These are phyloP conservation scores for Xylariaceae sp. DNA, from an alignment of 2,329 filamentous ascomycete genomes.

Conservation along the genomic window DNA sequence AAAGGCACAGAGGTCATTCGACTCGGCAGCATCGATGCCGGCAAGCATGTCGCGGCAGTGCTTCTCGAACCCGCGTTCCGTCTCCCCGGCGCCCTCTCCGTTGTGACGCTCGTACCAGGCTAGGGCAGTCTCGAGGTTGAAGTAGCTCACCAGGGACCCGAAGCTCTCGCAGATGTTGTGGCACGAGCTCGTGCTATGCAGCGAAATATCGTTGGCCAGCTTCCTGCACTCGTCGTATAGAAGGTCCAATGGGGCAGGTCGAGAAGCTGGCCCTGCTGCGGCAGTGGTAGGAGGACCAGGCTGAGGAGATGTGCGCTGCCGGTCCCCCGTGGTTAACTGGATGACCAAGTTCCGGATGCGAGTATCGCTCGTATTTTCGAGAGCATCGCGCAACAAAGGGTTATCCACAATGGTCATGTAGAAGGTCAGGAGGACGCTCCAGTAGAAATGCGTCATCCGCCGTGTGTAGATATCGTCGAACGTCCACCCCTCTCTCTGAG, in stretches of 20 bases:
- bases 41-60: conserved; percentile 11
- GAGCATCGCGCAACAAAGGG: conserved; percentile 3
- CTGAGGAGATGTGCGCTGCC: too few species aligned
- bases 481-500: conserved; percentile 4
- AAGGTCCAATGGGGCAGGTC: neutral
- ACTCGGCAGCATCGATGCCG: conserved; percentile 13
- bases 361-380: too few species aligned
- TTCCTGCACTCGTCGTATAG: conserved; percentile 11
- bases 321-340: neutral
- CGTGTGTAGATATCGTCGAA: conserved; percentile 16
- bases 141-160: conserved; percentile 14
- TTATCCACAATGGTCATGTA: conserved; percentile 20
- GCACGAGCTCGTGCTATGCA: conserved; percentile 10
- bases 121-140: conserved; percentile 16
- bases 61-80: conserved; percentile 10
- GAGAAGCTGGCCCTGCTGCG: too few species aligned
- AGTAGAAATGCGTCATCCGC: conserved; percentile 18
- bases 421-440: conserved; percentile 14
- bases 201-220: conserved; percentile 16
- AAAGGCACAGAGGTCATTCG: conserved; percentile 13
- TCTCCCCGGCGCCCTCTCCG: neutral
- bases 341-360: neutral
- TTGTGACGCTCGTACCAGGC: conserved; percentile 18
- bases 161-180: conserved; percentile 18
- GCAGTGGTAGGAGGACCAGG: too few species aligned